Evolutionary conservation across 2,329 filamentous ascomycete species (phyloP).

Genomic region (Xylariaceae sp.): DNA sequence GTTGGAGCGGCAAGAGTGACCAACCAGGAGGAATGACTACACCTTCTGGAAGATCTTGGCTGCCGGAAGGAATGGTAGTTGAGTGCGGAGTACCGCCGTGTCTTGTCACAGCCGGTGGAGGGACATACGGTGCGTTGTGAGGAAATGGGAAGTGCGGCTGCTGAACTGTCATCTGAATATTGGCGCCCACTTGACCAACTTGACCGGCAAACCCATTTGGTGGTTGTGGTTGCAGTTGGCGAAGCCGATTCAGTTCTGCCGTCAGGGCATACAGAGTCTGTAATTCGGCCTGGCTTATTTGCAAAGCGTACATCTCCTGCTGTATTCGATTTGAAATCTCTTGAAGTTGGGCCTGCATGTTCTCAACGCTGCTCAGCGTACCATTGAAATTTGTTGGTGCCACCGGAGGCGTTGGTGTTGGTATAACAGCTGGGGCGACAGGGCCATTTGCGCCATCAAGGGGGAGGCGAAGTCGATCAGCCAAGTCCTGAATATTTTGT

Average conservation of each 20-base stretch:
- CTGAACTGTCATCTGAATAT: constrained; percentile 28
- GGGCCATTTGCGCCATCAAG: constrained; percentile 39
- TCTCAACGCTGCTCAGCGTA: constrained; percentile 32
- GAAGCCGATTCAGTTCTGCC: constrained; percentile 69
- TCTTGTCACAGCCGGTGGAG: constrained; percentile 51
- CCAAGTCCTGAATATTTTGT: constrained; percentile 69
- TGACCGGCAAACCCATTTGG: constrained; percentile 27
- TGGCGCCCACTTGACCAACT: constrained; percentile 27
- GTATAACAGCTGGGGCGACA: constrained; percentile 22
- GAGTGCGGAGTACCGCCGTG: constrained; percentile 54
- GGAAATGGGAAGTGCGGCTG: constrained; percentile 32
- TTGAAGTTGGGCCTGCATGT: constrained; percentile 65
- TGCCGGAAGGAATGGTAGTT: constrained; percentile 63
- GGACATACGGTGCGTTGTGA: constrained; percentile 43
- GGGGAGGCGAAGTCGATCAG: constrained; percentile 63
- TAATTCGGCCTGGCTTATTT: constrained; percentile 70
- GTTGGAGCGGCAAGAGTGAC: constrained; percentile 67
- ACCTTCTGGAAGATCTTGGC: constrained; percentile 66
- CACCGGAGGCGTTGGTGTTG: constrained; percentile 14
- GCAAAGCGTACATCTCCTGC: constrained; percentile 68
- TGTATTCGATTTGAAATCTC: constrained; percentile 72
- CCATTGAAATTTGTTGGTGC: constrained; percentile 9
- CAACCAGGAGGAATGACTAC: constrained; percentile 69
- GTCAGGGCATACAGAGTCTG: constrained; percentile 71
- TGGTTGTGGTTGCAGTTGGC: constrained; percentile 53